phyloP scores from a whole-genome alignment of 2,329 filamentous ascomycete species.

The Aspergillus glaucus region DNA sequence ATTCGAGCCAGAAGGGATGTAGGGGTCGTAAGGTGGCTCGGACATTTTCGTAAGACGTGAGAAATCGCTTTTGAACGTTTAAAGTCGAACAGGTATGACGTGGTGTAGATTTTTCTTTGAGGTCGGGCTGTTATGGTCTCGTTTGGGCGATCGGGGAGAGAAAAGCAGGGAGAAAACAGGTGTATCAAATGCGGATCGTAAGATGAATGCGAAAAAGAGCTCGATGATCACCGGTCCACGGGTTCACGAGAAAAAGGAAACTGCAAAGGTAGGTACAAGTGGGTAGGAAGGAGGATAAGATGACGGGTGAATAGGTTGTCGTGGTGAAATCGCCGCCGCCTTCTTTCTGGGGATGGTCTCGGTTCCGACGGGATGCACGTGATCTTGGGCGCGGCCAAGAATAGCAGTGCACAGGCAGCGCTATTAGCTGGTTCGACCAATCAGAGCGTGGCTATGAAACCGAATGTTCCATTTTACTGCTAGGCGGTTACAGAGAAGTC shows the following conservation, averaged over 20 bases:
- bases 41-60: slow-evolving; percentile 41
- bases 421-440: slow-evolving; percentile 6
- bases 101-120: not conserved
- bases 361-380: slow-evolving; percentile 21
- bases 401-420: slow-evolving; percentile 13
- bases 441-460: not conserved
- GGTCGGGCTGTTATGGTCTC: not conserved
- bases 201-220: not conserved
- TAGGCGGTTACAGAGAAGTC: not conserved
- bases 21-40: slow-evolving; percentile 75
- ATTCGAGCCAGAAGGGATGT: slow-evolving; percentile 65
- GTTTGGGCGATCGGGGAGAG: not conserved
- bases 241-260: not conserved
- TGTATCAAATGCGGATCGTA: not conserved
- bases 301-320: slow-evolving; percentile 5
- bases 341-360: slow-evolving; percentile 21
- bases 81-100: not conserved
- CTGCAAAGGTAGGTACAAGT: slow-evolving; percentile 2
- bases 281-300: slow-evolving; percentile 6
- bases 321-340: slow-evolving; percentile 18
- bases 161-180: not conserved
- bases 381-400: slow-evolving; percentile 6
- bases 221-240: not conserved
- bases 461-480: not conserved
- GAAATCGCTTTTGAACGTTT: not conserved